Conservation (phyloP, 2,329 filamentous ascomycete genomes). For the Aspergillus neoniger region DNA sequence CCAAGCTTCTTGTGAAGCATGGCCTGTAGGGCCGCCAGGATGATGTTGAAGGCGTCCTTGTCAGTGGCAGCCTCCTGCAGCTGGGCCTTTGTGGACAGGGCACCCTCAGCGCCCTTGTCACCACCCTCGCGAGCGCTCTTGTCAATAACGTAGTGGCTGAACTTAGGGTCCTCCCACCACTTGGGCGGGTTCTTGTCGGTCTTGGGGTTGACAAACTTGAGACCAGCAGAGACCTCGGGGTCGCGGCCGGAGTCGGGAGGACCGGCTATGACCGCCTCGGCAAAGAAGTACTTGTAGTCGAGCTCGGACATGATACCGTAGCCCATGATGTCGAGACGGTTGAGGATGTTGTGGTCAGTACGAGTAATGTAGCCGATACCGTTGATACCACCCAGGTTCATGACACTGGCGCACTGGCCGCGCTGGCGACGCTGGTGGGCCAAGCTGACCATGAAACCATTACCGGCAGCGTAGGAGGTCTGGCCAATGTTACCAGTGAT, state of each 20-base stretch:
- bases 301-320: neutral
- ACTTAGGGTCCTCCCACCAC: neutral
- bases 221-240: neutral
- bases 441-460: constrained; percentile 40
- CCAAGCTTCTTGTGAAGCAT: neutral
- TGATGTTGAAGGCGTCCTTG: neutral
- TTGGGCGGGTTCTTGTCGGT: neutral
- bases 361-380: constrained; percentile 22
- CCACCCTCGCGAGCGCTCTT: neutral
- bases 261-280: neutral
- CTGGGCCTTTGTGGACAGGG: neutral
- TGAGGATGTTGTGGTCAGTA: neutral
- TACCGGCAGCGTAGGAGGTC: constrained; percentile 42
- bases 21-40: neutral
- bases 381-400: constrained; percentile 28
- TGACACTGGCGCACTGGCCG: constrained; percentile 19
- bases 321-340: neutral
- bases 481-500: constrained; percentile 44
- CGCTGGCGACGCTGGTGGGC: constrained; percentile 24
- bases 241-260: neutral
- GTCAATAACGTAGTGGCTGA: neutral
- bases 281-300: neutral
- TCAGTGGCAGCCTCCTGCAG: neutral
- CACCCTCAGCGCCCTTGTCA: too few relatives aligned
- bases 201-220: neutral